Percentiles rank a stretch among this genome's conserved stretches.
Evolutionary conservation across 2,329 filamentous ascomycete genomes (phyloP).

Genomic region (Fusarium cicatricum): DNA sequence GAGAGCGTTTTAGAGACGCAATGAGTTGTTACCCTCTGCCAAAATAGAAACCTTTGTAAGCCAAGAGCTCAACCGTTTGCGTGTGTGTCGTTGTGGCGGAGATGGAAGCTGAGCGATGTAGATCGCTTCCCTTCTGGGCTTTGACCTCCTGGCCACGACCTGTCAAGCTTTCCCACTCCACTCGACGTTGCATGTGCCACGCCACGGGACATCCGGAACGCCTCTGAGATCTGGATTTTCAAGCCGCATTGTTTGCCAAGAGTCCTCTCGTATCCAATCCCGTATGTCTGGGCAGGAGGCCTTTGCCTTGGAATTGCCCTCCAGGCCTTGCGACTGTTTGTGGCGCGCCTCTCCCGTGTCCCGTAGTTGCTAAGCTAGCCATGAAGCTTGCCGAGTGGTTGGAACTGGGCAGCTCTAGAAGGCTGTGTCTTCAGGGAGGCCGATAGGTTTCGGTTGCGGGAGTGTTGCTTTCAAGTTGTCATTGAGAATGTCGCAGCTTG

Average conservation of each 20-base stretch:
- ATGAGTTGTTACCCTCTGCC: slow-evolving; percentile 1
- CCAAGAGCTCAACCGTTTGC: too few species aligned
- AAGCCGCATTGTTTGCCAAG: slow-evolving; percentile 35
- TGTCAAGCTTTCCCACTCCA: slow-evolving; percentile 24
- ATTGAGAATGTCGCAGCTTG: slow-evolving; percentile 10
- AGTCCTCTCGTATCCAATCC: slow-evolving; percentile 28
- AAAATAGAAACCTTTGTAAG: slow-evolving; percentile 20
- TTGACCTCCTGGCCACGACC: slow-evolving; percentile 5
- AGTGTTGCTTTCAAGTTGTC: slow-evolving; percentile 1
- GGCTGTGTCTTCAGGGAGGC: slow-evolving; percentile 19
- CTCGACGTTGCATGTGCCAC: slow-evolving; percentile 27
- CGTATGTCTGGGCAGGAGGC: slow-evolving; percentile 12
- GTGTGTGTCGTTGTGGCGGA: neutral
- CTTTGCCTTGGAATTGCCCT: slow-evolving; percentile 21
- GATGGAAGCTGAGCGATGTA: neutral
- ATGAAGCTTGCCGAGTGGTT: neutral
- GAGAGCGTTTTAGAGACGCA: slow-evolving; percentile 5
- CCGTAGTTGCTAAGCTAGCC: slow-evolving; percentile 3
- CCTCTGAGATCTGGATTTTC: slow-evolving; percentile 27
- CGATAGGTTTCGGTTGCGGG: slow-evolving; percentile 32
- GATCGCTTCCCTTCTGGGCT: slow-evolving; percentile 13
- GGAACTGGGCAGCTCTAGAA: slow-evolving; percentile 4
- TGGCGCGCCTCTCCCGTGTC: slow-evolving; percentile 27
- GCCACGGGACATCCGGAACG: slow-evolving; percentile 26
- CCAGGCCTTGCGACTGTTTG: slow-evolving; percentile 4